These are phyloP conservation scores for Bipolaris victoriae DNA, from an alignment of 2,329 filamentous ascomycete genomes.

Conservation along the genomic window DNA sequence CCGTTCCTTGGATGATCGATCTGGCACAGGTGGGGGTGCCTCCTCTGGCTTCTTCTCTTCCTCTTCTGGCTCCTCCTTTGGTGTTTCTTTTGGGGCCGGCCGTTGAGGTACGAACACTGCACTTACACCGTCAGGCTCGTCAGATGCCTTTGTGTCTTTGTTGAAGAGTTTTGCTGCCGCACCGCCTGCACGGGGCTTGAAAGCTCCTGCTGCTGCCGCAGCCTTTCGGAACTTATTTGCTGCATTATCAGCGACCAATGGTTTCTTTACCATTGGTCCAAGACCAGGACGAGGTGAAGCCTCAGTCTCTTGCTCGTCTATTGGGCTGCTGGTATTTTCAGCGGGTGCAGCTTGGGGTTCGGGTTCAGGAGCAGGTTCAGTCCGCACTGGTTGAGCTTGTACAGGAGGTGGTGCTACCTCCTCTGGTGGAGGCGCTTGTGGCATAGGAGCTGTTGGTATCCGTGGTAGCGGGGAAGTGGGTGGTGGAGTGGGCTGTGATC, in stretches of 20 bases:
- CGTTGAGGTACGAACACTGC: conserved; percentile 78
- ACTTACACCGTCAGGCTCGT: conserved; percentile 87
- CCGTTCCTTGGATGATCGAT: conserved; percentile 38
- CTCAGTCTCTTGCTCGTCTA: conserved; percentile 58
- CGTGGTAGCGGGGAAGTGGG: conserved; percentile 37
- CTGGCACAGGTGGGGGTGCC: conserved; percentile 27
- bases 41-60: conserved; percentile 38
- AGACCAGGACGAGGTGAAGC: conserved; percentile 73
- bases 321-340: conserved; percentile 54
- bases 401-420: conserved; percentile 35
- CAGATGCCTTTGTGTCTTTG: conserved; percentile 59
- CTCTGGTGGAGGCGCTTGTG: conserved; percentile 14
- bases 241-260: conserved; percentile 73
- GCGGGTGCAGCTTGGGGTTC: conserved; percentile 1
- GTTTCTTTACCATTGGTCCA: conserved; percentile 88
- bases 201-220: conserved; percentile 69
- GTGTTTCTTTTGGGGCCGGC: conserved; percentile 33
- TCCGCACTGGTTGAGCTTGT: conserved; percentile 9
- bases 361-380: conserved; percentile 14
- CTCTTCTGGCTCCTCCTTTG: conserved; percentile 31
- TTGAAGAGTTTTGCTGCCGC: conserved; percentile 79
- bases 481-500: conserved; percentile 29
- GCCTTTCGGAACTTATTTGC: conserved; percentile 81
- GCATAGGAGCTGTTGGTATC: conserved; percentile 22
- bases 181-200: conserved; percentile 87